Base-by-base conservation (phyloP, 306 rosid genomes). In the Sindora glabra region DNA sequence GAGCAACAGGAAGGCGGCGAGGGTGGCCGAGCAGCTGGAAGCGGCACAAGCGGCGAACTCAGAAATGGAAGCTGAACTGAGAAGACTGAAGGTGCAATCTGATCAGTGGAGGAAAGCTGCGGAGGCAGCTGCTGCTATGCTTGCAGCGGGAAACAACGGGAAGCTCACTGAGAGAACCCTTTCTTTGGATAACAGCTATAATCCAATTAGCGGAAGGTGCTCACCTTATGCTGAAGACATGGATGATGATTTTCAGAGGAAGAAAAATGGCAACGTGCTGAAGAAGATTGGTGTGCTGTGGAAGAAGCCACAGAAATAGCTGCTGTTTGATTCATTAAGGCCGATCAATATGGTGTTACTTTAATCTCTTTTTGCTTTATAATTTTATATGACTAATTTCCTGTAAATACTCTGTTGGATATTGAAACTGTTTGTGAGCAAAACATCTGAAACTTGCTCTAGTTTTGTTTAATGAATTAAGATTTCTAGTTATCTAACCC, bases 71-170 rank as follows among this genome's bases (percentile, higher is more conserved):
- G 75, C 82, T 0, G 99, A 94, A 56, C 61, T 94, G 50, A 80
- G 95, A 79, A 83, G 78, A 70, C 67, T 94, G 13, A 89, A 83
- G 73, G 97, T 94, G 52, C 99, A 94, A 59, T 84, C 94, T 11
- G 94, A 89, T 68, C 99, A 94, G 48, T 94, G 95, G 97, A 89
- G 97, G 68, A 94, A 94, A 58, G 99, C 99, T 5, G 99, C 99
- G 2, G 99, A 94, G 50, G 97, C 99, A 1, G 99, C 99, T 9
- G 97, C 97, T 3, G 42, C 99, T n/a, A 89, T 89, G 78, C 83
- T 94, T 53, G 83, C 99, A 4, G 80, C 89, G 0, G 97, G 97
- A 25, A 86, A 79, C 63, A 83, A 82, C 7, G 94, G 94, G 59
- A 86, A 79, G 79, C 19, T 94, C 68, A 77, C 90, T 30, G 97